Evolutionary conservation across 23 red algal genomes (phyloP).

Genomic region (Pyropia yezoensis): DNA sequence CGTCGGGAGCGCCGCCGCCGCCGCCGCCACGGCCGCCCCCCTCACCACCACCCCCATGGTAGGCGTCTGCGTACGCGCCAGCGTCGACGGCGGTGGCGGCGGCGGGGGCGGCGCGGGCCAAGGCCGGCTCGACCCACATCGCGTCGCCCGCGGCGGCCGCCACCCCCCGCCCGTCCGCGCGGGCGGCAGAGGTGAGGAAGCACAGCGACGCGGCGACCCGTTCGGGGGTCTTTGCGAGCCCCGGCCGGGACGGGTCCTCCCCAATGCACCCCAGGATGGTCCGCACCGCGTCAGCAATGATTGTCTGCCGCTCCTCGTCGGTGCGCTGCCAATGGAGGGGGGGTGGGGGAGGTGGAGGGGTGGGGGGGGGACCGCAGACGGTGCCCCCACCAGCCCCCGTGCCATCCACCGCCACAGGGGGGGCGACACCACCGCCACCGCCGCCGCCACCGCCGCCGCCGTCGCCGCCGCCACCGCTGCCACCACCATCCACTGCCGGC

Average conservation of each 20-base stretch:
- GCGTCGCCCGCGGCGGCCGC: neutral
- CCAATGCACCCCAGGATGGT: conserved; percentile 53
- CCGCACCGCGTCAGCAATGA: conserved; percentile 42
- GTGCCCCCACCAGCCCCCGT: too few species aligned
- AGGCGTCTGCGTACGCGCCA: neutral
- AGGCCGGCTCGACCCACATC: neutral
- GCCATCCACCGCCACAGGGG: too few species aligned
- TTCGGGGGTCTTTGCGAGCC: conserved; percentile 53
- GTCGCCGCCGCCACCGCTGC: too few species aligned
- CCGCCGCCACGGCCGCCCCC: conserved; percentile 17
- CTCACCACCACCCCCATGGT: conserved; percentile 29
- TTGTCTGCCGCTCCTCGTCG: conserved; percentile 11
- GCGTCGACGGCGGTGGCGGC: too few species aligned
- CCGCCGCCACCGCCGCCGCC: too few species aligned
- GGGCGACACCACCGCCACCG: too few species aligned
- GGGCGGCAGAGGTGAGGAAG: neutral
- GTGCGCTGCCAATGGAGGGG: too few species aligned
- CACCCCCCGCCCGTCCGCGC: neutral
- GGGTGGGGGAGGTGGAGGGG: too few species aligned
- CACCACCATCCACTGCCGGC: too few species aligned
- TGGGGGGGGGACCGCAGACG: too few species aligned
- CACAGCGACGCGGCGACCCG: conserved; percentile 34
- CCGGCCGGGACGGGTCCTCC: conserved; percentile 35
- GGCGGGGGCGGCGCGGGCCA: too few species aligned
- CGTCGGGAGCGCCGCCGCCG: too few species aligned